Percentiles rank a stretch among this genome's conserved stretches.
These are phyloP conservation scores for Xanthoconium separans DNA, from an alignment of 1,284 basidiomycete species.

Conservation along the genomic window DNA sequence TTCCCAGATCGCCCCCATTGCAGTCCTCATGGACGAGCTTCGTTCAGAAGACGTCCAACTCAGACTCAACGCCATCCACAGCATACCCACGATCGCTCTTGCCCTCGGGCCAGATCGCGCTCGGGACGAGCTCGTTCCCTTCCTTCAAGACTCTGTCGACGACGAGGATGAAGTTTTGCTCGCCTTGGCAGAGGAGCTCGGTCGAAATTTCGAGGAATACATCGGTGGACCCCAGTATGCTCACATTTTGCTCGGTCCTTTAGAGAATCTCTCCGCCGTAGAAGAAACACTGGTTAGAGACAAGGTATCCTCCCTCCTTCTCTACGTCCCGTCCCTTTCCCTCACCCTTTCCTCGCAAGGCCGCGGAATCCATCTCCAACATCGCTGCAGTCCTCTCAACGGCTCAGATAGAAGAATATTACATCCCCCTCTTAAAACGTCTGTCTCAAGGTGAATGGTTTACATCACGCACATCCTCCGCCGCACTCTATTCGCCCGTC, in stretches of 20 bases:
- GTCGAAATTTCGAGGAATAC: conserved; percentile 91
- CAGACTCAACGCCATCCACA: conserved; percentile 95
- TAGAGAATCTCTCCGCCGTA: conserved; percentile 95
- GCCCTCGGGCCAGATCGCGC: conserved; percentile 95
- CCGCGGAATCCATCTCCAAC: conserved; percentile 95
- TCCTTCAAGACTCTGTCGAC: conserved; percentile 97
- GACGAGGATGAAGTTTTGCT: conserved; percentile 99
- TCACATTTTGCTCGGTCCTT: conserved; percentile 86
- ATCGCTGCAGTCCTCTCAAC: conserved; percentile 80
- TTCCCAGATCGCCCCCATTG: conserved; percentile 77
- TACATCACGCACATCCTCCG: conserved; percentile 96
- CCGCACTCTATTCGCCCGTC: conserved; percentile 91
- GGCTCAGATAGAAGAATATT: conserved; percentile 85
- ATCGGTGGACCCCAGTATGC: conserved; percentile 90
- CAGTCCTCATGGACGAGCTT: conserved; percentile 92
- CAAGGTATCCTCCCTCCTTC: conserved; percentile 61
- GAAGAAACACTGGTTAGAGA: conserved; percentile 99
- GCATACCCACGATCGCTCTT: conserved; percentile 97
- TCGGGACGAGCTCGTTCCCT: conserved; percentile 94
- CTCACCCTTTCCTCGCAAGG: conserved; percentile 48
- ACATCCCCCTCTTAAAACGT: conserved; percentile 89
- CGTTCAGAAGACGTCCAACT: conserved; percentile 94
- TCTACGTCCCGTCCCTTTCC: conserved; percentile 1
- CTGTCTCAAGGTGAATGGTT: conserved; percentile 98
- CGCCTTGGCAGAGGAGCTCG: conserved; percentile 95